Base-by-base conservation (phyloP, 2,329 filamentous ascomycete species). In the Ophiocordyceps unilateralis region DNA sequence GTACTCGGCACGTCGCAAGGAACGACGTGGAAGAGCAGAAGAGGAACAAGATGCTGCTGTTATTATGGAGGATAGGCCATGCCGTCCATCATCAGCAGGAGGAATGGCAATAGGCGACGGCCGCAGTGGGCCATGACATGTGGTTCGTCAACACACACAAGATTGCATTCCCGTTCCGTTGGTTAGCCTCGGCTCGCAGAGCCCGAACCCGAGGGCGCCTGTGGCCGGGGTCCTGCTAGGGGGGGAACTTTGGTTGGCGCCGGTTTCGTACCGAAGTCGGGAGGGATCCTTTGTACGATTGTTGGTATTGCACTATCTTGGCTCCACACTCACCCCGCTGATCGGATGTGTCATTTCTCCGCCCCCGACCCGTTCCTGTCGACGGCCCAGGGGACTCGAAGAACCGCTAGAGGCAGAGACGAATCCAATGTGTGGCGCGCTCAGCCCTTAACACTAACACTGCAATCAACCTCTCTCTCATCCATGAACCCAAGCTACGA, bases 111-210 rank as follows among this genome's bases (percentile, higher is more conserved):
- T 28, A 21, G 14, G 23, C 34, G 34, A 38, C 10, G 11, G 21
- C 12, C n/a, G 17, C 22, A 17, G 41, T 42, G 41, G 41, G 41
- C 34, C 41, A 43, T 43, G 41, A 39, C 41, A 43, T 43, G 41
- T 43, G 41, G 41, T 39, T 19, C 23, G 41, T 38, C 41, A 42
- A 38, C 41, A 42, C 32, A 15, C 28, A 36, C 32, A 36, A 36
- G 32, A 36, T 36, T 36, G 32, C 32, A 36, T 36, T 36, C 32
- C 32, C 32, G n/a, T 17, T 36, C n/a, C n/a, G 7, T 19, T 11
- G n/a, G 32, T 19, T 36, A 36, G 32, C 32, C 32, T 36, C 32
- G 32, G 32, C 32, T 36, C 32, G 32, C 32, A n/a, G 28, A 12
- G 26, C 9, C 9, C 26, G 4, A 12, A n/a, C 30, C 5, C 17